Conservation (phyloP, 148 eudicot genomes). For the Arbutus unedo region DNA sequence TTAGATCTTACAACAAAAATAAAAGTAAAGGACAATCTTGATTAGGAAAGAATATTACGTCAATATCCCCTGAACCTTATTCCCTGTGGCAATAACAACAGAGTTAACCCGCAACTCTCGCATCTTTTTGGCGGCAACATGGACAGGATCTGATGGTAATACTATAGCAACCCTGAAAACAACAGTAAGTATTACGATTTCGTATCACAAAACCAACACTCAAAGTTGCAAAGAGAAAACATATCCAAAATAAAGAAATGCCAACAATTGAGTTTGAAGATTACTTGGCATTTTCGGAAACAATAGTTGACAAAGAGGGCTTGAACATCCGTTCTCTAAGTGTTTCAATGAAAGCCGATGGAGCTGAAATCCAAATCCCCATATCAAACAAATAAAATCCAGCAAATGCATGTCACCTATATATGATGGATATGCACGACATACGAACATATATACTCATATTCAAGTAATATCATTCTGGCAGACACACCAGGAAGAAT, state of each 20-base stretch:
- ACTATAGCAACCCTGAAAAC: slow-evolving; percentile 62
- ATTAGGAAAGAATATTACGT: slow-evolving; percentile 50
- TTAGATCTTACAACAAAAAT: neutral
- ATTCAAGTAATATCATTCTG: neutral
- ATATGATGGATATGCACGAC: neutral
- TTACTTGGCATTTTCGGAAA: slow-evolving; percentile 75
- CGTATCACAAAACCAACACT: slow-evolving; percentile 9
- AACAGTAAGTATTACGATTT: slow-evolving; percentile 9
- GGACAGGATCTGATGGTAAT: slow-evolving; percentile 77
- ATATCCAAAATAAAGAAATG: slow-evolving; percentile 5
- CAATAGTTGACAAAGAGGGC: slow-evolving; percentile 82
- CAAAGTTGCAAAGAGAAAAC: slow-evolving; percentile 1
- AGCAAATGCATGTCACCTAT: neutral
- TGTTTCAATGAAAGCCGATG: slow-evolving; percentile 82
- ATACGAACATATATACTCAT: neutral
- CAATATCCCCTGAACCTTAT: slow-evolving; percentile 75
- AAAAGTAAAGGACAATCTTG: slow-evolving; percentile 8
- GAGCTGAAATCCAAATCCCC: slow-evolving; percentile 48
- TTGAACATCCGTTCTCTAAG: slow-evolving; percentile 93
- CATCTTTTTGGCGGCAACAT: slow-evolving; percentile 88
- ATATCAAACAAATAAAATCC: neutral
- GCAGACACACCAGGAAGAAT: neutral
- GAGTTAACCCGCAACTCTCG: slow-evolving; percentile 67
- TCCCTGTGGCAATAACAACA: slow-evolving; percentile 55
- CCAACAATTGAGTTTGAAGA: neutral